Base-by-base conservation (phyloP, 2,329 filamentous ascomycete genomes). In the Nothophaeocryptopus gaeumannii region DNA sequence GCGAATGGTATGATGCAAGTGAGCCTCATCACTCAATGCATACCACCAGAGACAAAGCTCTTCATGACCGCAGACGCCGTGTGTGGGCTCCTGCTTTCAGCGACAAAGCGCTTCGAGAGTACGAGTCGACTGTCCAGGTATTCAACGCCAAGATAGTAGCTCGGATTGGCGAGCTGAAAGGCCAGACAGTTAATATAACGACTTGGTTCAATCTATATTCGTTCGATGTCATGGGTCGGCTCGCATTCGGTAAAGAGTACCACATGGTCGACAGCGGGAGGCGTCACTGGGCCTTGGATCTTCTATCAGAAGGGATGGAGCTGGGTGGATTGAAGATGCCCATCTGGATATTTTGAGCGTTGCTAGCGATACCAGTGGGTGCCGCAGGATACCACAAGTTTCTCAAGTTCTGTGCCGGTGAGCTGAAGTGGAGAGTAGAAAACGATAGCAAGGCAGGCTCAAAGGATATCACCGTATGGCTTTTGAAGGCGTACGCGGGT, bases 171-270 rank as follows among this genome's bases (percentile, higher is more conserved):
- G 43, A 50, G n/a, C 39, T 37, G 10, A 36, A 46, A 5, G 56
- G 65, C 46, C 42, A 62, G 47, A 55, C 64, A 1, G 51, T 77
- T 8, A 63, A 73, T 39, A 60, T 74, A 30, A 58, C 66, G 1
- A 65, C 71, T 39, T 73, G 67, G 58, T 71, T 74, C 52, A 70
- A 67, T 20, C 66, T 71, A 31, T 76, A 70, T 57, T 67, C 61
- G 14, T 76, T 73, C 58, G 73, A 76, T 56, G 65, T 74, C 16
- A 74, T 76, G 69, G 71, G 46, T 4, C 65, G 67, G 8, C 59
- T 77, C 30, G 71, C 71, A 0, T 76, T 76, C 56, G 72, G 70
- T 4, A 63, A 68, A 44, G 60, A 72, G 39, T 72, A 72, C 55
- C 65, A 69, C 30, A 72, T 70, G 60, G 60, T 73, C 13, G 63